Base-by-base conservation (phyloP, 1,139 yeast genomes). In the Candida buenavistaensis region DNA sequence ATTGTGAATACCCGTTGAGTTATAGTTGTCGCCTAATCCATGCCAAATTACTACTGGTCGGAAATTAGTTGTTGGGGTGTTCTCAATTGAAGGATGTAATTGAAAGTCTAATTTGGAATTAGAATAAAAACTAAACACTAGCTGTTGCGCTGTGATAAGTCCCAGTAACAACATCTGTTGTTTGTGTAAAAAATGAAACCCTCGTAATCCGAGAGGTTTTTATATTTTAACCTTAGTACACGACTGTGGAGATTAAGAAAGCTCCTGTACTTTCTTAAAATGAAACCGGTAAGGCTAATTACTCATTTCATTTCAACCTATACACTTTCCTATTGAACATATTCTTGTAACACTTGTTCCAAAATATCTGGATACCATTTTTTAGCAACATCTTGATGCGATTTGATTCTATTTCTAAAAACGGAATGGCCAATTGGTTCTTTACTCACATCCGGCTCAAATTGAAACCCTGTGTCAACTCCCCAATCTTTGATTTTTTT, bases 11-110 rank as follows among this genome's bases (percentile, higher is more conserved):
- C 84, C 79, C 0, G 73, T 57, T 0, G 89, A 78, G 50, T 82
- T 75, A 51, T 80, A 85, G 13, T 75, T 68, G 54, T 86, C 95
- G 0, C 95, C 94, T 49, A 86, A 68, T 0, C 95, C 95, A 50
- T 86, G 95, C 95, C 95, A 86, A 27, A 86, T 51, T 2, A 86
- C 87, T 3, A 85, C 72, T 0, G 90, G 89, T 30, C 55, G 43
- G 27, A 29, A 38, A 20, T 3, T 6, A 20, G 9, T 11, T 3
- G 22, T 6, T 4, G 4, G n/a, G n/a, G n/a, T n/a, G n/a, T n/a
- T n/a, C n/a, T n/a, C n/a, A n/a, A n/a, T n/a, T n/a, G n/a, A n/a
- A n/a, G n/a, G n/a, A n/a, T n/a, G n/a, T n/a, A n/a, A n/a, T n/a
- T n/a, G n/a, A n/a, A n/a, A n/a, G n/a, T n/a, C n/a, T n/a, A n/a